These are phyloP conservation scores for Syzygium malaccense DNA, from an alignment of 441 rosid species.

Conservation along the genomic window DNA sequence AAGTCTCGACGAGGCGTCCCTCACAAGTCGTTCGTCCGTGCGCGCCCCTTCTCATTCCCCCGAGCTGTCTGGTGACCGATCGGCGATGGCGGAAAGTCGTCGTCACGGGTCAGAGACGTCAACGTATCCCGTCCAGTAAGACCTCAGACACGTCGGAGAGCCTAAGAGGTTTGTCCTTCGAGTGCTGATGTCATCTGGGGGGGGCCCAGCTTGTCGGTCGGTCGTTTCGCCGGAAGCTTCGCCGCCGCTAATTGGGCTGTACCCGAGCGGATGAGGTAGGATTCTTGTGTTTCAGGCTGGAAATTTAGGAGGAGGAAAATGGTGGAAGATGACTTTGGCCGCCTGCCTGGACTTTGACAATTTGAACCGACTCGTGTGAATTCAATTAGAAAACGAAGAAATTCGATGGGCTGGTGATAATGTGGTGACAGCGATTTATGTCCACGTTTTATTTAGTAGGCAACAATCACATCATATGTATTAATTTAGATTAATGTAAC, in stretches of 20 bases:
- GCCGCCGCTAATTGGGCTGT: not conserved
- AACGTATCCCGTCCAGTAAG: not conserved
- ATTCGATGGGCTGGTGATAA: not conserved
- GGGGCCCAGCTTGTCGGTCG: not conserved
- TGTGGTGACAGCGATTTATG: too few relatives aligned
- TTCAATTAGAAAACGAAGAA: not conserved
- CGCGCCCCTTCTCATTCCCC: not conserved
- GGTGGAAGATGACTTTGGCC: not conserved
- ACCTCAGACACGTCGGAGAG: not conserved
- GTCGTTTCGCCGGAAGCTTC: not conserved
- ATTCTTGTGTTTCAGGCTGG: too few relatives aligned
- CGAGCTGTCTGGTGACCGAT: not conserved
- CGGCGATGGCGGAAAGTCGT: too few relatives aligned
- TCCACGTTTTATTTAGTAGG: too few relatives aligned
- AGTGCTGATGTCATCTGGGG: not conserved
- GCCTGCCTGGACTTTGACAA: not conserved
- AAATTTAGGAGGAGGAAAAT: not conserved
- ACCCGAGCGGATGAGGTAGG: not conserved
- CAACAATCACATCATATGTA: too few relatives aligned
- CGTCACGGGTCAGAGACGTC: not conserved
- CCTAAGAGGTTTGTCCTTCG: too few relatives aligned
- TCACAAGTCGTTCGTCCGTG: not conserved
- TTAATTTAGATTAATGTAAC: too few relatives aligned
- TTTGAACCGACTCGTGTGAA: not conserved
- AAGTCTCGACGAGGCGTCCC: not conserved